These are phyloP conservation scores for Litchi chinensis DNA, from an alignment of 345 rosid genomes.

Conservation along the genomic window DNA sequence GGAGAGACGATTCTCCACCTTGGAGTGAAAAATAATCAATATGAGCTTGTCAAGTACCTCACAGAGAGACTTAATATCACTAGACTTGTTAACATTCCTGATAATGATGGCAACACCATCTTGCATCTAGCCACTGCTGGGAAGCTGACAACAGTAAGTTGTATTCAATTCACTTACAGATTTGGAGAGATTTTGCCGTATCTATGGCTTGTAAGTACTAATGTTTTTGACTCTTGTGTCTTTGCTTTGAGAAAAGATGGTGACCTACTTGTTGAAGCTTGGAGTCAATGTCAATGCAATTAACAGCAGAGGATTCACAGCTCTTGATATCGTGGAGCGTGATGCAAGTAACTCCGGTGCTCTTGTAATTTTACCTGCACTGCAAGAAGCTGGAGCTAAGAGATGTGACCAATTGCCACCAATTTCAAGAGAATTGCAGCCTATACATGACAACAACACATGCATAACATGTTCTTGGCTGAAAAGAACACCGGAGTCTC, in stretches of 20 bases:
- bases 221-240: neutral
- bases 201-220: neutral
- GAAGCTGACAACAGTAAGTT: slow-evolving; percentile 39
- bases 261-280: slow-evolving; percentile 36
- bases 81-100: slow-evolving; percentile 34
- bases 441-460: slow-evolving; percentile 6
- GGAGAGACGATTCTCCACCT: slow-evolving; percentile 61
- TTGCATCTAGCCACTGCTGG: slow-evolving; percentile 57
- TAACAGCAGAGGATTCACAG: slow-evolving; percentile 44
- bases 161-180: neutral
- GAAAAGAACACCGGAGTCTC: slow-evolving; percentile 13
- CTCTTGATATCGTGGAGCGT: slow-evolving; percentile 43
- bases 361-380: slow-evolving; percentile 42
- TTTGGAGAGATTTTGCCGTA: neutral
- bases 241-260: slow-evolving; percentile 31
- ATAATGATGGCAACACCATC: slow-evolving; percentile 52
- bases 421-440: slow-evolving; percentile 24
- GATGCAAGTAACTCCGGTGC: slow-evolving; percentile 44
- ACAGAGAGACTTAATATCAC: slow-evolving; percentile 36
- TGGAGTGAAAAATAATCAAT: slow-evolving; percentile 46
- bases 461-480: neutral
- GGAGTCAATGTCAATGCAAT: slow-evolving; percentile 45
- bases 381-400: slow-evolving; percentile 43
- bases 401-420: slow-evolving; percentile 49
- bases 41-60: slow-evolving; percentile 43